A percentile compares a stretch with the other conserved stretches of the same genome.
These are phyloP conservation scores for Dioszegia aurantiaca DNA, from an alignment of 768 basidiomycete genomes.

Conservation along the genomic window DNA sequence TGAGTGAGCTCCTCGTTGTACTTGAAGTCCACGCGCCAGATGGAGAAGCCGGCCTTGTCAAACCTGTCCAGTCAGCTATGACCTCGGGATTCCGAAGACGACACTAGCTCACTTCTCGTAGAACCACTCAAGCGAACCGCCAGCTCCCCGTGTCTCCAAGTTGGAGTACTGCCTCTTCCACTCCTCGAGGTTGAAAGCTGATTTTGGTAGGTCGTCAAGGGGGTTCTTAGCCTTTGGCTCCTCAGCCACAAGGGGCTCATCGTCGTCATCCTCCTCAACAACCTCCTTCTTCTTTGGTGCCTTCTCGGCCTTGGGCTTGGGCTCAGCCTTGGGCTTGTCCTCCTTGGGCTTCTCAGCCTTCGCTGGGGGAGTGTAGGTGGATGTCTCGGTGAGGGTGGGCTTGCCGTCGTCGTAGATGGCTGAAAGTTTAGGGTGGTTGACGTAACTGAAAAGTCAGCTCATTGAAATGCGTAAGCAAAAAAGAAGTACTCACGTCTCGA, in stretches of 20 bases:
- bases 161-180: slow-evolving; percentile 99
- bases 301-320: slow-evolving; percentile 47
- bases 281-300: slow-evolving; percentile 51
- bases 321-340: slow-evolving; percentile 32
- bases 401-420: slow-evolving; percentile 61
- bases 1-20: slow-evolving; percentile 90
- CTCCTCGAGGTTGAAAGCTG: slow-evolving; percentile 60
- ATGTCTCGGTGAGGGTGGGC: slow-evolving; percentile 63
- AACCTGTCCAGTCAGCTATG: slow-evolving; percentile 58
- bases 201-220: slow-evolving; percentile 77
- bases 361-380: slow-evolving; percentile 67
- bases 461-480: neutral
- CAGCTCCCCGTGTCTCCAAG: slow-evolving; percentile 88
- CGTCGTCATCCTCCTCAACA: slow-evolving; percentile 63
- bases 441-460: slow-evolving; percentile 53
- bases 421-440: slow-evolving; percentile 76
- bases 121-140: slow-evolving; percentile 80
- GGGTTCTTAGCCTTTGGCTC: slow-evolving; percentile 95
- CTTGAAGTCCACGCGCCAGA: slow-evolving; percentile 93
- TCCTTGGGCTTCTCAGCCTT: slow-evolving; percentile 54
- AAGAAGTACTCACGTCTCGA: slow-evolving; percentile 62
- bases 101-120: slow-evolving; percentile 72
- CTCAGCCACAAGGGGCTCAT: slow-evolving; percentile 67
- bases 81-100: neutral
- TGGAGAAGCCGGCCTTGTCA: slow-evolving; percentile 82